Conservation (phyloP, 495 filamentous ascomycete genomes). For the Lasiosphaeria miniovina region DNA sequence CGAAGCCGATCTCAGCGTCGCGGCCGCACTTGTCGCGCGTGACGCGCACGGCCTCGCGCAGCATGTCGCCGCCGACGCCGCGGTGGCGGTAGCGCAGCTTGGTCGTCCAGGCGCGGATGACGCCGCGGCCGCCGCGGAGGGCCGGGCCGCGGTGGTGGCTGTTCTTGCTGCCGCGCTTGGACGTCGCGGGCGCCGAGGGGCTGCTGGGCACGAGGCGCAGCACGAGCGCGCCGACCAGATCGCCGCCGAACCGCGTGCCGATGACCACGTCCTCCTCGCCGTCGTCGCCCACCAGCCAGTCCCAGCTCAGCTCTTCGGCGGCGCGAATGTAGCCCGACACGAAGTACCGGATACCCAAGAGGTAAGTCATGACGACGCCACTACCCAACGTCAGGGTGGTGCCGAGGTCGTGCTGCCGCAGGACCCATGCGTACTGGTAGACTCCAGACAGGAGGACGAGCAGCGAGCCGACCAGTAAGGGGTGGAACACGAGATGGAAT, state of each 20-base stretch:
- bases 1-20: conserved; percentile 61
- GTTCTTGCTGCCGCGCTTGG: conserved; percentile 8
- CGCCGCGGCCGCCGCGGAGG: conserved; percentile 43
- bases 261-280: conserved; percentile 40
- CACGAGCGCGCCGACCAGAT: conserved; percentile 43
- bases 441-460: conserved; percentile 24
- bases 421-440: conserved; percentile 36
- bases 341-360: conserved; percentile 40
- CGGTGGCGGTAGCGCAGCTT: conserved; percentile 59
- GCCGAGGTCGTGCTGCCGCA: conserved; percentile 31
- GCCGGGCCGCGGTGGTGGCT: conserved; percentile 24
- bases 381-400: conserved; percentile 31
- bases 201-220: conserved; percentile 37
- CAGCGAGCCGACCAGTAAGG: conserved; percentile 34
- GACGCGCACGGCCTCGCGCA: conserved; percentile 62
- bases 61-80: conserved; percentile 65
- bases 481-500: conserved; percentile 38
- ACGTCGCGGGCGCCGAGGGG: neutral
- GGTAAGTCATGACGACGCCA: conserved; percentile 39
- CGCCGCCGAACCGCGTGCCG: conserved; percentile 38
- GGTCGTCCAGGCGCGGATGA: conserved; percentile 77
- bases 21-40: conserved; percentile 55
- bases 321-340: conserved; percentile 39
- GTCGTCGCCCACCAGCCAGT: conserved; percentile 33
- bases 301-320: conserved; percentile 38